Percentiles rank a stretch among this genome's conserved stretches.
Conservation (phyloP, 768 basidiomycete species). For the Phlebiopsis gigantea region DNA sequence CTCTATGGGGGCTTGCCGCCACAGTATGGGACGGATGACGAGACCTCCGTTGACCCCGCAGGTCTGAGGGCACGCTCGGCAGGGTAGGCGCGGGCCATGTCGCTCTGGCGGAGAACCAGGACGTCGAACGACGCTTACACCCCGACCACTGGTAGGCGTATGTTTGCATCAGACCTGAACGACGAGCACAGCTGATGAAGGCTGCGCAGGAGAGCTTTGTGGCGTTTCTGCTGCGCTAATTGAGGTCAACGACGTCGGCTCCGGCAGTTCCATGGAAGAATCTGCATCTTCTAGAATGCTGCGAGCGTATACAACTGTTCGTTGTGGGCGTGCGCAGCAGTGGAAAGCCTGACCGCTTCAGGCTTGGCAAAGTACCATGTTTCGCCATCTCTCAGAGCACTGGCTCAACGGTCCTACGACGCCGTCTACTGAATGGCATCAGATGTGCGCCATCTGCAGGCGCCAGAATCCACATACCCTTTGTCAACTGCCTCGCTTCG, state of each 20-base stretch:
- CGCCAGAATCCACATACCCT: constrained; percentile 4
- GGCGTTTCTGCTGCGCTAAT: not conserved
- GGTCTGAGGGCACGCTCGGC: not conserved
- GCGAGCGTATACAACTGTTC: not conserved
- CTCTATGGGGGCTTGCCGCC: not conserved
- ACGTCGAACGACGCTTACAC: not conserved
- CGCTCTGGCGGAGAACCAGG: not conserved
- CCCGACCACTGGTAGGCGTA: not conserved
- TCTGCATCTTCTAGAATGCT: not conserved
- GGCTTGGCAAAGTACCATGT: not conserved
- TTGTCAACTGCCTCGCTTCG: not conserved
- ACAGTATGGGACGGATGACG: constrained; percentile 4
- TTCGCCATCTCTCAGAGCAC: not conserved
- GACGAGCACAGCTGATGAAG: not conserved
- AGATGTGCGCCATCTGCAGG: not conserved
- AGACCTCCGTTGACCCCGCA: constrained; percentile 5
- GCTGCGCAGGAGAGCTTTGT: constrained; percentile 7
- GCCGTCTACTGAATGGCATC: not conserved
- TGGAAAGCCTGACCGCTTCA: not conserved
- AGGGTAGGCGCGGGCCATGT: not conserved
- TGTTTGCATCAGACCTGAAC: not conserved
- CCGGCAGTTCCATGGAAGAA: constrained; percentile 2
- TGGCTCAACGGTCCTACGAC: not conserved
- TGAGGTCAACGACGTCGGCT: constrained; percentile 1
- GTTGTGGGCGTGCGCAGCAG: not conserved